Conservation (phyloP, 331 rosid species). For the Rhamnella rubrinervis region DNA sequence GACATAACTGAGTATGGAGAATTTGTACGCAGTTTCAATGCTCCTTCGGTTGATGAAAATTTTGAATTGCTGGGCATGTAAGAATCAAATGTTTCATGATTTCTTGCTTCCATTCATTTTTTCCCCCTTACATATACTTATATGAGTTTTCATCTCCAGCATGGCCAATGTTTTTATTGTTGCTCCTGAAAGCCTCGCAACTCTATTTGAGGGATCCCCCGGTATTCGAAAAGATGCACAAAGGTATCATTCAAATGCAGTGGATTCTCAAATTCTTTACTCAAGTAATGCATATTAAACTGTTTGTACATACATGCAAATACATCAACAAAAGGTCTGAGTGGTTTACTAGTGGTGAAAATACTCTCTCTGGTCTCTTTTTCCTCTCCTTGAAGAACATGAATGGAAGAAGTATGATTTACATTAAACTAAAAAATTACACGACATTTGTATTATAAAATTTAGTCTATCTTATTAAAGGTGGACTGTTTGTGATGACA, state of each 20-base stretch:
- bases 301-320: neutral
- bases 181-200: constrained; percentile 94
- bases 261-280: no score
- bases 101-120: constrained; percentile 6
- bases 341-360: neutral
- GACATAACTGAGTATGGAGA: constrained; percentile 99
- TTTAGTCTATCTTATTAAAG: neutral
- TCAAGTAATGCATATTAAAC: no score
- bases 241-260: constrained; percentile 40
- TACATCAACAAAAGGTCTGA: neutral
- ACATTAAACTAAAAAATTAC: no score
- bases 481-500: neutral
- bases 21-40: constrained; percentile 89
- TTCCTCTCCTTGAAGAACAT: neutral
- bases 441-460: neutral
- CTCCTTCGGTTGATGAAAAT: constrained; percentile 89
- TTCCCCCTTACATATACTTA: constrained; percentile 24
- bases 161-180: constrained; percentile 98
- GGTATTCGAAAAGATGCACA: constrained; percentile 90
- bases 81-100: constrained; percentile 28
- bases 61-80: constrained; percentile 97
- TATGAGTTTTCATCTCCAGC: constrained; percentile 45
- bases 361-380: neutral
- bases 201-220: constrained; percentile 92
- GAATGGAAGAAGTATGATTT: no score